Evolutionary conservation across 2,329 filamentous ascomycete genomes (phyloP), one percentile per base, ranked within the genome.

Genomic region (Aspergillus clavatus): DNA sequence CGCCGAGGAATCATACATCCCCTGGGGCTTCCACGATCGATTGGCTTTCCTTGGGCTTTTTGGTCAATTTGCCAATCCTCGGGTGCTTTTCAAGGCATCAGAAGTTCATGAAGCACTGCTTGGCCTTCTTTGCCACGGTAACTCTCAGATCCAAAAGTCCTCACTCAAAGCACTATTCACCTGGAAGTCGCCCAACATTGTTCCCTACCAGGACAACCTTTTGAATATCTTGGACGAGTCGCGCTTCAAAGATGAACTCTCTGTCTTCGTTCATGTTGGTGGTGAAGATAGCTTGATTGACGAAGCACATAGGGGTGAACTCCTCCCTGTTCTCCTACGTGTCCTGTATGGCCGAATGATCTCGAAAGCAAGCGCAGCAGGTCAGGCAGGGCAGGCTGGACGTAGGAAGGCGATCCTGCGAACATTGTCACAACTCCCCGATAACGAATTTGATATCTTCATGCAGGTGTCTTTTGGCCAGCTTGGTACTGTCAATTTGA

Each of bases 231-330:
- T 97, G 7, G 93, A 98, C 54, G 93, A 97, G 51, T 83, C 87
- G 19, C 81, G 87, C 39, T 95, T 97, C 70, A 88, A 89, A 60
- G 93, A 97, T 59, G 91, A 97, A 63, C 77, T 98, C n/a, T 85
- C 89, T 0, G 82, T 93, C 4, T 86, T 98, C 53, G 78, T 98
- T 42, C 85, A 89, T 59, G 80, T 85, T 12, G 83, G 87, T 14
- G 61, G 71, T 19, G 72, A 81, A 29, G 73, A 79, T 48, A 82
- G 82, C 46, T 70, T 83, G 43, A 85, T 96, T 53, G 82, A 84
- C 54, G 72, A 82, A 5, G 80, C 85, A 40, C 89, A 98, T 60
- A 81, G 86, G 7, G 60, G 72, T 3, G 79, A 82, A 37, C 69
- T 96, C 27, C 87, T 97, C 76, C 91, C 93, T 1, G 81, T 98